These are phyloP conservation scores for Paramecium bursaria DNA, from an alignment of 73 alveolate genomes.

Conservation along the genomic window DNA sequence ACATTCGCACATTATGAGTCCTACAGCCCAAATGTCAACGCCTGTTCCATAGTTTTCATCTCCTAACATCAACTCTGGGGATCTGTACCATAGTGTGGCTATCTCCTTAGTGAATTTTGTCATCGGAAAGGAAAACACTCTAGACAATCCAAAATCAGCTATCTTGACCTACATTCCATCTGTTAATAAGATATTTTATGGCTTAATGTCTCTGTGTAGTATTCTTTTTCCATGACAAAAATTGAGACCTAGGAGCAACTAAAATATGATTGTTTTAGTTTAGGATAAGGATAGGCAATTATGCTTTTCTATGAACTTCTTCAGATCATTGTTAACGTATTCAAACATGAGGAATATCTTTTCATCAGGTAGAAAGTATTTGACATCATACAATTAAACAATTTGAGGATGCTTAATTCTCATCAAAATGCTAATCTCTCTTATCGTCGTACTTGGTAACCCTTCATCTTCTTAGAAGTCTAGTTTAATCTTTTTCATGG, in stretches of 20 bases:
- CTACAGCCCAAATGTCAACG: constrained; percentile 96
- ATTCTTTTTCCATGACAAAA: constrained; percentile 93
- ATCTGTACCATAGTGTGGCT: constrained; percentile 95
- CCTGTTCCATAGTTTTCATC: constrained; percentile 82
- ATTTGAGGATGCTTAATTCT: constrained; percentile 84
- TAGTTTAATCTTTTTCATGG: constrained; percentile 86
- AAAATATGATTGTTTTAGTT: constrained; percentile 73
- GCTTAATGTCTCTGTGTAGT: constrained; percentile 96
- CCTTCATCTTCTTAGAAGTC: constrained; percentile 91
- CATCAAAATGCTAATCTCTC: constrained; percentile 86
- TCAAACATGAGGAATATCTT: constrained; percentile 57
- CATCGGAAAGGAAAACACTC: constrained; percentile 81
- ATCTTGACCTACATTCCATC: constrained; percentile 74
- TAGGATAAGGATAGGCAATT: not conserved
- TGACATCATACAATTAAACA: constrained; percentile 76
- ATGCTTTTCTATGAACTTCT: constrained; percentile 65
- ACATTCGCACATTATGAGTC: constrained; percentile 94
- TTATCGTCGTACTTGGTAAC: constrained; percentile 89
- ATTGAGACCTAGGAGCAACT: constrained; percentile 84
- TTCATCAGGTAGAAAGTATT: constrained; percentile 45
- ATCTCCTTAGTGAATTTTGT: constrained; percentile 86
- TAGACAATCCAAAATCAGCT: constrained; percentile 91
- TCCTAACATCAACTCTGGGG: constrained; percentile 96
- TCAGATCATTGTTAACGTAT: constrained; percentile 76
- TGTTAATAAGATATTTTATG: constrained; percentile 83